Evolutionary conservation across 2,329 filamentous ascomycete species (phyloP).

Genomic region (Cryphonectria carpinicola): DNA sequence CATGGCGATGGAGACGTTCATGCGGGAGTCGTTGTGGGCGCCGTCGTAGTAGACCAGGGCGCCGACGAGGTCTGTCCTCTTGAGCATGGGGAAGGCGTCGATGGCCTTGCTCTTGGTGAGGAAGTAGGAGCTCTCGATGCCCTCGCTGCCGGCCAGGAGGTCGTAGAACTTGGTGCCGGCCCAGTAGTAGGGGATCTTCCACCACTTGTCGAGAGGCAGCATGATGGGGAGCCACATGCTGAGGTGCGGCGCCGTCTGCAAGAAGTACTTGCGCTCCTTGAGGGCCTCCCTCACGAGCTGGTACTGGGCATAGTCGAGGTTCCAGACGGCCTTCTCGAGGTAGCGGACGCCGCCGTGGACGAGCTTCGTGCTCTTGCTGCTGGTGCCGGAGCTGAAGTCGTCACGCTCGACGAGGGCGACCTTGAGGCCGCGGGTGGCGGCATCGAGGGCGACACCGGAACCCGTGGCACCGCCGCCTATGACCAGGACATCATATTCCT

Average conservation of each 20-base stretch:
- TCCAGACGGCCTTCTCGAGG: constrained; percentile 84
- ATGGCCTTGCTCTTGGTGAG: constrained; percentile 76
- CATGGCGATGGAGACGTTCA: constrained; percentile 83
- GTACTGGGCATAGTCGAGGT: constrained; percentile 83
- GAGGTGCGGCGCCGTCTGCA: constrained; percentile 81
- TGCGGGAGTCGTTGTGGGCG: constrained; percentile 84
- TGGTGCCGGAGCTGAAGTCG: constrained; percentile 81
- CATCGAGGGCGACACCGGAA: constrained; percentile 79
- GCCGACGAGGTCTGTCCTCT: constrained; percentile 72
- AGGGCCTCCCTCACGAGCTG: constrained; percentile 80
- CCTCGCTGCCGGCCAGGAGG: constrained; percentile 78
- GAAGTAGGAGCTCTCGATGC: constrained; percentile 83
- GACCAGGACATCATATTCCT: constrained; percentile 75
- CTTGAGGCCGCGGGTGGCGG: constrained; percentile 76
- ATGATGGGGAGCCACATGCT: constrained; percentile 83
- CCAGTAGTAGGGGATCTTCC: constrained; percentile 79
- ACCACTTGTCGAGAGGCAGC: constrained; percentile 81
- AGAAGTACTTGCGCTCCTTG: constrained; percentile 80
- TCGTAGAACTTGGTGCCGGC: constrained; percentile 77
- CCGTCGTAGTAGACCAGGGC: constrained; percentile 87
- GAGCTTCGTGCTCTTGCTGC: constrained; percentile 85
- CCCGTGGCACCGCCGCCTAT: constrained; percentile 82
- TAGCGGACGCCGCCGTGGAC: constrained; percentile 86
- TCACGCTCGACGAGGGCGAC: constrained; percentile 82
- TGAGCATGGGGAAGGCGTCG: constrained; percentile 78